phyloP scores from a whole-genome alignment of 192 early-diverging fungal species.

The Backusella psychrophila region DNA sequence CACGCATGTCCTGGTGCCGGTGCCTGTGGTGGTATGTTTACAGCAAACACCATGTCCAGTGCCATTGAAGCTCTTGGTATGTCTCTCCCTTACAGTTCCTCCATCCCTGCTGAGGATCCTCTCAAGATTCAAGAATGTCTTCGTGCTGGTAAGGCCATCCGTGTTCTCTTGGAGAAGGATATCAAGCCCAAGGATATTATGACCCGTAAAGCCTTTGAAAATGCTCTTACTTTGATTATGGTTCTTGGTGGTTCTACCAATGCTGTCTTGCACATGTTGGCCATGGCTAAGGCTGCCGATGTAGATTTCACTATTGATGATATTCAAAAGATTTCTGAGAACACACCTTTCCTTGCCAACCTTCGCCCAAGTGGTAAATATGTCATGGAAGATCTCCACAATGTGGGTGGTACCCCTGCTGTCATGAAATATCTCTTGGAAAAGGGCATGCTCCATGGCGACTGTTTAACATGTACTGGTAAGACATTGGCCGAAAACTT shows the following conservation, averaged over 20 bases:
- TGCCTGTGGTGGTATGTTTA: constrained; percentile 94
- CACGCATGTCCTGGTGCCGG: constrained; percentile 86
- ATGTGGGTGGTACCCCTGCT: constrained; percentile 90
- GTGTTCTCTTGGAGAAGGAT: constrained; percentile 83
- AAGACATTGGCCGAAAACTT: constrained; percentile 96
- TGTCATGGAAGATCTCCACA: constrained; percentile 95
- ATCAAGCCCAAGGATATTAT: constrained; percentile 95
- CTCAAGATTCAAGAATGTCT: constrained; percentile 89
- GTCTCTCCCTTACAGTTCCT: constrained; percentile 93
- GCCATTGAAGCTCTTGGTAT: constrained; percentile 99
- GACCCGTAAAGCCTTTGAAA: constrained; percentile 94
- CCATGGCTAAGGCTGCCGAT: constrained; percentile 79
- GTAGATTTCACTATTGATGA: constrained; percentile 88
- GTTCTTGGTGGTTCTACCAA: constrained; percentile 97
- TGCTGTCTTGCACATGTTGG: constrained; percentile 92
- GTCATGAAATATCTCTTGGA: constrained; percentile 91
- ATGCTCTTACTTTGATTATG: constrained; percentile 91
- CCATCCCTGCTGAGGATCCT: constrained; percentile 86
- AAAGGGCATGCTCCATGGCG: constrained; percentile 82
- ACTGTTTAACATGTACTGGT: constrained; percentile 93
- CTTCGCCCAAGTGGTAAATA: constrained; percentile 97
- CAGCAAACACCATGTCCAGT: constrained; percentile 64
- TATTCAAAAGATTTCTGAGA: constrained; percentile 87
- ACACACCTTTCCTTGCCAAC: constrained; percentile 92
- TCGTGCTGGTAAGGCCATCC: constrained; percentile 80